Conservation (phyloP, 192 early-diverging fungal genomes). For the Coemansia umbellata region DNA sequence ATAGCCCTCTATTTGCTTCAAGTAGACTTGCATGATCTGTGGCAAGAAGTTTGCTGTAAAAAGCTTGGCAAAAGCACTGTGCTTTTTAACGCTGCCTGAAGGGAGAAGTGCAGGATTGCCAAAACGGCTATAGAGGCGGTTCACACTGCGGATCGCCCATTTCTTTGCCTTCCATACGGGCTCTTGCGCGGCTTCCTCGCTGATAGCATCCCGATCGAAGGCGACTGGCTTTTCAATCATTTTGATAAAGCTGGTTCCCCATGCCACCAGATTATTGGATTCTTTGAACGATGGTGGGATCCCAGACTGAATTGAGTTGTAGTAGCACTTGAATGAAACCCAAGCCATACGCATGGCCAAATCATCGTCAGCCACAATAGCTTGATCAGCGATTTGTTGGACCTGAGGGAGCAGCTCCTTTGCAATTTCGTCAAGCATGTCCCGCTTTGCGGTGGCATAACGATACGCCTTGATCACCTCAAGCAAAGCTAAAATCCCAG, state of each 20-base stretch:
- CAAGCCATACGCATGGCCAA: constrained; percentile 86
- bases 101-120: constrained; percentile 69
- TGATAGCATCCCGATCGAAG: constrained; percentile 53
- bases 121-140: constrained; percentile 72
- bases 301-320: constrained; percentile 61
- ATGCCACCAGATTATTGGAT: constrained; percentile 69
- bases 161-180: constrained; percentile 93
- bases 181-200: constrained; percentile 75
- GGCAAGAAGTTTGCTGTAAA: constrained; percentile 91
- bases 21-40: constrained; percentile 79
- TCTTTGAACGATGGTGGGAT: constrained; percentile 58
- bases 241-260: constrained; percentile 84
- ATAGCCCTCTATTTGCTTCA: constrained; percentile 77
- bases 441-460: constrained; percentile 64
- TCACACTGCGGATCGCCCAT: constrained; percentile 88
- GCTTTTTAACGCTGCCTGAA: constrained; percentile 39
- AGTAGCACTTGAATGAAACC: constrained; percentile 79
- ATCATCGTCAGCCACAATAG: constrained; percentile 57
- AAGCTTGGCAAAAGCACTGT: constrained; percentile 67
- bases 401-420: constrained; percentile 71
- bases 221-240: constrained; percentile 67
- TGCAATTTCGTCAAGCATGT: constrained; percentile 67
- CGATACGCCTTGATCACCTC: constrained; percentile 79
- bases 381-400: constrained; percentile 68
- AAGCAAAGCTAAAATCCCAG: constrained; percentile 74